Percentiles rank a stretch among this genome's conserved stretches.
phyloP scores from a whole-genome alignment of 768 basidiomycete genomes.

The Lactarius trivialis region DNA sequence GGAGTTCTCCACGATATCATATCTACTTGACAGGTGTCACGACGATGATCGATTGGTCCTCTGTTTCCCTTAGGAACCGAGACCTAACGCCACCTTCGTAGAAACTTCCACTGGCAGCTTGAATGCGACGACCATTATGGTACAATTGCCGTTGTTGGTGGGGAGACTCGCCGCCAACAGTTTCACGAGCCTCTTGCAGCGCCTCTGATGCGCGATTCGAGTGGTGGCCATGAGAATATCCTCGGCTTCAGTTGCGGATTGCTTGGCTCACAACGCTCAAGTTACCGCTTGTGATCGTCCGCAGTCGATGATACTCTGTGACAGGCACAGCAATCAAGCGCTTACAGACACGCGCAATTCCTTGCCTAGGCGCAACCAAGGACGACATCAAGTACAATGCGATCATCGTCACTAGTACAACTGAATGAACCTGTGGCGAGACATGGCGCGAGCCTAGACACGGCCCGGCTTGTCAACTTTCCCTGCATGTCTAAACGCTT shows the following conservation, averaged over 20 bases:
- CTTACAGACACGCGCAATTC: background rate
- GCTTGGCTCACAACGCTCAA: conserved; percentile 46
- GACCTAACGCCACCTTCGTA: background rate
- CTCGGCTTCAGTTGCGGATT: conserved; percentile 49
- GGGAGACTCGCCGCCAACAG: too few species aligned
- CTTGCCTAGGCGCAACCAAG: conserved; percentile 34
- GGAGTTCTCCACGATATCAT: background rate
- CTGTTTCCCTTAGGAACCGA: too few species aligned
- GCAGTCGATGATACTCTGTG: too few species aligned
- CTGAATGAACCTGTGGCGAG: conserved; percentile 45
- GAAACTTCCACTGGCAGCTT: conserved; percentile 21
- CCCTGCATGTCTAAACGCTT: conserved; percentile 37
- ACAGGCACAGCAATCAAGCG: conserved; percentile 20
- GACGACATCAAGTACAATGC: conserved; percentile 39
- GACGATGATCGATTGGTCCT: too few species aligned
- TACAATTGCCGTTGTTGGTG: conserved; percentile 33
- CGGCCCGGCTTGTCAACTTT: conserved; percentile 38
- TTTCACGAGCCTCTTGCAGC: background rate
- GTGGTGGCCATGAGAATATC: conserved; percentile 45
- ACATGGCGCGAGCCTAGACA: conserved; percentile 25
- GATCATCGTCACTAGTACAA: too few species aligned
- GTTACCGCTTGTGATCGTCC: conserved; percentile 44
- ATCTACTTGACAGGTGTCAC: too few species aligned
- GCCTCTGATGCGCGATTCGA: conserved; percentile 26
- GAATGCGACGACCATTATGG: conserved; percentile 31